These are phyloP conservation scores for Penicillium psychrosexuale DNA, from an alignment of 2,329 filamentous ascomycete species.

Conservation along the genomic window DNA sequence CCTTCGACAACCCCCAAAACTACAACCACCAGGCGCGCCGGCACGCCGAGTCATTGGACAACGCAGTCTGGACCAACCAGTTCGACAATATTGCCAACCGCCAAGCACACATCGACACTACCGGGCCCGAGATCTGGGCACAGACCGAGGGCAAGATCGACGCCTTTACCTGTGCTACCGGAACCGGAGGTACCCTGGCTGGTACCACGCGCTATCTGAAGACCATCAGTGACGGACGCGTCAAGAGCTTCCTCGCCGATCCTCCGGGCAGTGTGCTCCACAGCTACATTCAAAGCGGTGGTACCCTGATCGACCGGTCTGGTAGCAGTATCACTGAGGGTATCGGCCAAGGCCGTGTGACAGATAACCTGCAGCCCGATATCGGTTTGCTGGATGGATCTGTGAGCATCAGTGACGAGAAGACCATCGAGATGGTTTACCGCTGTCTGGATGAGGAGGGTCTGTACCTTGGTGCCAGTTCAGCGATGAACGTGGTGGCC, in stretches of 20 bases:
- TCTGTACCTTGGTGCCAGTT: conserved; percentile 90
- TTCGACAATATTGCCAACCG: conserved; percentile 97
- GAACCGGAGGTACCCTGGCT: conserved; percentile 87
- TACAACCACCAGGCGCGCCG: conserved; percentile 95
- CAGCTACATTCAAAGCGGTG: conserved; percentile 83
- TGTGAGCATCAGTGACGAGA: conserved; percentile 80
- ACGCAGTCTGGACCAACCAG: conserved; percentile 98
- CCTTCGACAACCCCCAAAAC: conserved; percentile 91
- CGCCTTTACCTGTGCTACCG: conserved; percentile 92
- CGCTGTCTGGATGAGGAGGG: conserved; percentile 93
- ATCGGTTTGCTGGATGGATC: conserved; percentile 81
- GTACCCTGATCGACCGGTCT: conserved; percentile 73
- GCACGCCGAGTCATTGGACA: conserved; percentile 80
- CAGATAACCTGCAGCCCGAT: conserved; percentile 88
- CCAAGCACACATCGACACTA: conserved; percentile 92
- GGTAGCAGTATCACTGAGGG: conserved; percentile 95
- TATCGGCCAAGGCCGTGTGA: conserved; percentile 93
- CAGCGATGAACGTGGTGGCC: conserved; percentile 89
- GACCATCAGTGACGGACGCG: conserved; percentile 69
- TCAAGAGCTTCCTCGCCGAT: conserved; percentile 88
- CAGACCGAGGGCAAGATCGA: conserved; percentile 84
- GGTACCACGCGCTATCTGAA: conserved; percentile 88
- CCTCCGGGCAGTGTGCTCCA: conserved; percentile 91
- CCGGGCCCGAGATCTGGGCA: conserved; percentile 93
- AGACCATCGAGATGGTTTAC: conserved; percentile 97